phyloP scores from a whole-genome alignment of 1,284 basidiomycete genomes.

The Irpex sp. region DNA sequence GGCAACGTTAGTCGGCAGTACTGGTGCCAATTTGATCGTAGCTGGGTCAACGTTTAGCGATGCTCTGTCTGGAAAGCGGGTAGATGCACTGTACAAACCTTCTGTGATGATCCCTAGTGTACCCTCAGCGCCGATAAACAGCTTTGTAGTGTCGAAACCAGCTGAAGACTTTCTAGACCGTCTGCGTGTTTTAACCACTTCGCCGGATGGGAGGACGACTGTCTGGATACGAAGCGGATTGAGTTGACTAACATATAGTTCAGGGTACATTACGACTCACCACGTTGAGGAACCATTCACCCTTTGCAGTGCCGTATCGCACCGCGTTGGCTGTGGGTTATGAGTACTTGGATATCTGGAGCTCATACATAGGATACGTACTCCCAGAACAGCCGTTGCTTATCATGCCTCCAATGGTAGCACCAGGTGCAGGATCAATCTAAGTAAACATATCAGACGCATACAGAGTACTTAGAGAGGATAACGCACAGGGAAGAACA shows the following conservation, averaged over 20 bases:
- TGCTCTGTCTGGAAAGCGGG: neutral
- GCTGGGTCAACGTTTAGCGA: constrained; percentile 35
- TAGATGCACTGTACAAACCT: constrained; percentile 37
- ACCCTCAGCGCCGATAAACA: constrained; percentile 95
- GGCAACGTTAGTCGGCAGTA: constrained; percentile 74
- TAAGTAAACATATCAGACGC: constrained; percentile 23
- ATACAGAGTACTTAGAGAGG: neutral
- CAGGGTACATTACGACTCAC: constrained; percentile 39
- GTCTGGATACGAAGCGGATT: constrained; percentile 44
- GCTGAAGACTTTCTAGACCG: constrained; percentile 87
- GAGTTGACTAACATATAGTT: too few species aligned
- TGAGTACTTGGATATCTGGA: neutral
- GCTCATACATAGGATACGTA: constrained; percentile 31
- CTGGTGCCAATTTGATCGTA: constrained; percentile 77
- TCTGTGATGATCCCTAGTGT: constrained; percentile 93
- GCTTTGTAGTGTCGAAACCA: constrained; percentile 87
- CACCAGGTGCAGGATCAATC: constrained; percentile 76
- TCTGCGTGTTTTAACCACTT: constrained; percentile 90
- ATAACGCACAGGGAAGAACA: constrained; percentile 84
- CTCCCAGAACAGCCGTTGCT: constrained; percentile 81
- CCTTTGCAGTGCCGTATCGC: constrained; percentile 54
- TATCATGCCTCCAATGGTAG: constrained; percentile 92
- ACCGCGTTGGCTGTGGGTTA: constrained; percentile 54
- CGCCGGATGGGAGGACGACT: constrained; percentile 85
- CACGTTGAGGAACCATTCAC: constrained; percentile 64